Percentiles rank a stretch among this genome's conserved stretches.
These are phyloP conservation scores for Dactylorhiza incarnata DNA, from an alignment of 106 monocot genomes.

Conservation along the genomic window DNA sequence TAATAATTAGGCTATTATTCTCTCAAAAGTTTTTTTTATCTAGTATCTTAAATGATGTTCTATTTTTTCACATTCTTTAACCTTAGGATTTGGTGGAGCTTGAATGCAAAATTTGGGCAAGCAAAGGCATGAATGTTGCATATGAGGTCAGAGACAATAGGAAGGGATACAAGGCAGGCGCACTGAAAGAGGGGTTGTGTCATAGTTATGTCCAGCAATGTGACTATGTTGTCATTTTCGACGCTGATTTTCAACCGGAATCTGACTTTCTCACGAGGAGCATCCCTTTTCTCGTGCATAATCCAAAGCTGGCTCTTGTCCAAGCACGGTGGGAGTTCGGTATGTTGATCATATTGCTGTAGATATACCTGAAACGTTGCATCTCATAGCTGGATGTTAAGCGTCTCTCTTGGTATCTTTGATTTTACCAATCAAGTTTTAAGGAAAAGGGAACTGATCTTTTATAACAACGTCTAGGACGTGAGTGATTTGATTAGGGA, in stretches of 20 bases:
- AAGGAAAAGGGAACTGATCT: no score
- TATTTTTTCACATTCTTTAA: background rate
- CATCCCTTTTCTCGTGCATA: conserved; percentile 58
- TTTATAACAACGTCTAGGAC: no score
- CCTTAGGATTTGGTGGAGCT: conserved; percentile 52
- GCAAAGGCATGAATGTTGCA: conserved; percentile 60
- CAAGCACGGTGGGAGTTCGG: conserved; percentile 89
- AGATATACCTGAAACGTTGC: background rate
- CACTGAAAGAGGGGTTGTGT: conserved; percentile 67
- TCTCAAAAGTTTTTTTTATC: background rate
- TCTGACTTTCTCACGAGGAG: conserved; percentile 67
- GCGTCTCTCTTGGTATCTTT: no score
- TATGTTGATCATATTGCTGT: conserved; percentile 14
- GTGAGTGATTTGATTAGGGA: no score
- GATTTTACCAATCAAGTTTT: no score
- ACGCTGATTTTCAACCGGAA: conserved; percentile 88
- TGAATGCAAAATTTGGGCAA: conserved; percentile 67
- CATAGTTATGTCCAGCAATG: conserved; percentile 55
- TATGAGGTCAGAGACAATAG: conserved; percentile 77
- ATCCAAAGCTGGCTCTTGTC: conserved; percentile 65
- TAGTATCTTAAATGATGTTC: background rate
- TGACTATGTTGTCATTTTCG: conserved; percentile 84
- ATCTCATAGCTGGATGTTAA: background rate
- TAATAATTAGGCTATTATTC: background rate
- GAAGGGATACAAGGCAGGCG: conserved; percentile 88